Conservation (phyloP, 2,329 filamentous ascomycete species). For the Trichoderma cornu-damae region DNA sequence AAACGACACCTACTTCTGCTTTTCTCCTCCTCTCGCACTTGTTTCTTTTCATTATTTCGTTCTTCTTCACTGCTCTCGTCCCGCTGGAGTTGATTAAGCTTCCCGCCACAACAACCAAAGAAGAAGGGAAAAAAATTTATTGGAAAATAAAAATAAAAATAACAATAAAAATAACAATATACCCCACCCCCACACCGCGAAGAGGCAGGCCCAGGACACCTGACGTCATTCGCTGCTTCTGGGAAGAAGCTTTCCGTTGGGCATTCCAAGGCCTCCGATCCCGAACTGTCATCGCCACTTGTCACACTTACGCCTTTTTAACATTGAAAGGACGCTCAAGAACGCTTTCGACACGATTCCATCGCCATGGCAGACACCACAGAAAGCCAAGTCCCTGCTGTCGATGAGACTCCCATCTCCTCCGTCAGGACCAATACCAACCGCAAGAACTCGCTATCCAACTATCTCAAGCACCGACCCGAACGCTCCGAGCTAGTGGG, state of each 20-base stretch:
- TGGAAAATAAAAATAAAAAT: no score
- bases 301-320: neutral
- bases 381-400: conserved; percentile 23
- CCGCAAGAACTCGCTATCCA: conserved; percentile 66
- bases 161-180: no score
- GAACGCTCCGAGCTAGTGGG: conserved; percentile 74
- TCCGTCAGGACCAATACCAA: conserved; percentile 47
- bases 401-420: conserved; percentile 52
- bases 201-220: neutral
- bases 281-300: neutral
- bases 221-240: conserved; percentile 14
- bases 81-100: neutral
- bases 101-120: neutral
- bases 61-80: neutral
- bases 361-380: conserved; percentile 20
- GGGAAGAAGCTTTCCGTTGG: conserved; percentile 15
- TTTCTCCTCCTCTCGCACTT: neutral
- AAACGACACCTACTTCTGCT: neutral
- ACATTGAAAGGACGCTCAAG: neutral
- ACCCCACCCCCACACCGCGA: conserved; percentile 14
- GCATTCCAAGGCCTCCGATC: conserved; percentile 7
- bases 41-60: neutral
- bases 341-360: neutral
- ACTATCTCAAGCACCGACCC: conserved; percentile 66
- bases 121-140: no score